Conservation (phyloP, 129 eudicot genomes). For the Flaveria robusta region DNA sequence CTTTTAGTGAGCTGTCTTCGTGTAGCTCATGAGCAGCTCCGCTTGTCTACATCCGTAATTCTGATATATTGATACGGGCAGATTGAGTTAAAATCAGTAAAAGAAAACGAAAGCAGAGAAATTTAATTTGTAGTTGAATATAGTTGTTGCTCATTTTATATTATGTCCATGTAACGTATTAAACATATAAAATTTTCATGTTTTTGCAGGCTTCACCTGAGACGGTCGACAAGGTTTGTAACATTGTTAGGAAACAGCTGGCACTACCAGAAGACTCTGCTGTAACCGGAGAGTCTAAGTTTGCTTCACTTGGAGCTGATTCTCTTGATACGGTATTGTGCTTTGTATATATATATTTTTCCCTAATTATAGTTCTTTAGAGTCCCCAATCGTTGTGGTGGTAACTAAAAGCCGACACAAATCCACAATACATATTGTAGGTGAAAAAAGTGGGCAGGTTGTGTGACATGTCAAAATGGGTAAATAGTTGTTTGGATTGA, state of each 20-base stretch:
- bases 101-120: constrained; percentile 5
- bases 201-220: constrained; percentile 75
- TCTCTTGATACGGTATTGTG: constrained; percentile 85
- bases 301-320: constrained; percentile 86
- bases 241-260: constrained; percentile 77
- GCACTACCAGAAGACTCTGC: constrained; percentile 58
- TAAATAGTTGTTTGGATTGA: neutral
- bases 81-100: neutral
- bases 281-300: constrained; percentile 69
- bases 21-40: neutral
- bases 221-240: constrained; percentile 70
- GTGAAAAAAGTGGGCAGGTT: neutral
- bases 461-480: neutral
- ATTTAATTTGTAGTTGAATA: neutral
- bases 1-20: neutral
- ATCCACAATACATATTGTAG: neutral
- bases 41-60: neutral
- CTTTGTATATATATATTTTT: neutral
- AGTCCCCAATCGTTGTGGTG: neutral
- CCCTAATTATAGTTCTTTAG: neutral
- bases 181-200: neutral
- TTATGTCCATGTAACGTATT: neutral
- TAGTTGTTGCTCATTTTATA: neutral
- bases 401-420: neutral
- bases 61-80: neutral